Evolutionary conservation across 2,329 filamentous ascomycete genomes (phyloP).

Genomic region (Helotiales sp.): DNA sequence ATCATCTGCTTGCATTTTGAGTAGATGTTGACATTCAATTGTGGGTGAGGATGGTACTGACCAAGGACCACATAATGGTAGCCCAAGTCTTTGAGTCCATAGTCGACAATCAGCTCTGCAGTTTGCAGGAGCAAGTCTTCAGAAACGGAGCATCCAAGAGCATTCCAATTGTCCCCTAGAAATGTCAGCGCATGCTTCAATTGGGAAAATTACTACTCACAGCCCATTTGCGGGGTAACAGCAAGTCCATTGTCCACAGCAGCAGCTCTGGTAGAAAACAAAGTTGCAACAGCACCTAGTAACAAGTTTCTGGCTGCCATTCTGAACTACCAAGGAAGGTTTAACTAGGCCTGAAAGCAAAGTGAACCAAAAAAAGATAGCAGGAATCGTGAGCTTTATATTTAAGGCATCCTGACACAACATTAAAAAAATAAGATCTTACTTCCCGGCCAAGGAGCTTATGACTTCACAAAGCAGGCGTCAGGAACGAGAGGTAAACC

Average conservation of each 20-base stretch:
- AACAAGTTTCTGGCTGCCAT: constrained; percentile 16
- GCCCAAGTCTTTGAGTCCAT: constrained; percentile 52
- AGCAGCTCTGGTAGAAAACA: constrained; percentile 18
- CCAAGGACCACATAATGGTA: constrained; percentile 57
- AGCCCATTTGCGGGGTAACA: constrained; percentile 44
- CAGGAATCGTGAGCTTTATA: background rate
- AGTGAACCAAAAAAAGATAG: background rate
- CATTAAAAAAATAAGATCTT: no score
- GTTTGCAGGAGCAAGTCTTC: constrained; percentile 49
- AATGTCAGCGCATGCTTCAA: background rate
- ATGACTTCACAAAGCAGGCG: constrained; percentile 1
- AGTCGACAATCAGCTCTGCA: constrained; percentile 47
- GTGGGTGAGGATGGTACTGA: no score
- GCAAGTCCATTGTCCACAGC: constrained; percentile 43
- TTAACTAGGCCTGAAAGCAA: background rate
- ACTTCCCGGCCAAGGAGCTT: background rate
- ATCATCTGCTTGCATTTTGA: no score
- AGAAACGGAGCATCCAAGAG: constrained; percentile 50
- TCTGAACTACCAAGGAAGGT: background rate
- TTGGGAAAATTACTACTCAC: constrained; percentile 23
- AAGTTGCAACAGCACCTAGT: constrained; percentile 5
- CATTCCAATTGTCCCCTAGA: constrained; percentile 46
- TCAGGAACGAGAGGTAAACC: background rate
- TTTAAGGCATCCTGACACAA: background rate
- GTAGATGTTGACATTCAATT: no score